Conservation (phyloP, 2,329 filamentous ascomycete genomes). For the Hypoxylon sp. region DNA sequence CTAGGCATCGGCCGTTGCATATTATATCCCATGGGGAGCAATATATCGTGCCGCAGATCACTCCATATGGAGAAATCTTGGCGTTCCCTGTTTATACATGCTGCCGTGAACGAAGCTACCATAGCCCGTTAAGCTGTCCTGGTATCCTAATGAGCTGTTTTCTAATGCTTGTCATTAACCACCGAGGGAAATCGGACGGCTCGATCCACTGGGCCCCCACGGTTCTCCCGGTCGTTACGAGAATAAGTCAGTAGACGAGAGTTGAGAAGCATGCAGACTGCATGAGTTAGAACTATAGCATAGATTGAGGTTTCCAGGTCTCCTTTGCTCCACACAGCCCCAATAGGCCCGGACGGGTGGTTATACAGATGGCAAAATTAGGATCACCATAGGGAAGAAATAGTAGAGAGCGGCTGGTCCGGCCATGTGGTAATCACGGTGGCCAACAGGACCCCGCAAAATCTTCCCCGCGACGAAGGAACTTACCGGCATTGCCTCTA, state of each 20-base stretch:
- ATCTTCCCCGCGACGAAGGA: slow-evolving; percentile 35
- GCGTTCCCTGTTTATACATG: slow-evolving; percentile 27
- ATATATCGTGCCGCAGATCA: slow-evolving; percentile 33
- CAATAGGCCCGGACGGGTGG: slow-evolving; percentile 42
- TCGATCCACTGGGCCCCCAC: slow-evolving; percentile 17
- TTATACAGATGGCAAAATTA: slow-evolving; percentile 40
- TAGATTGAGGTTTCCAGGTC: slow-evolving; percentile 37
- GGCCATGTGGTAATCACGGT: slow-evolving; percentile 35
- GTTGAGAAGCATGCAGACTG: slow-evolving; percentile 28
- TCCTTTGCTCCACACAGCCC: slow-evolving; percentile 31
- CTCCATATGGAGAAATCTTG: slow-evolving; percentile 36
- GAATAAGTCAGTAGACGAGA: slow-evolving; percentile 18
- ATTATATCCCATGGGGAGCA: slow-evolving; percentile 33
- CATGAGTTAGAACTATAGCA: slow-evolving; percentile 35
- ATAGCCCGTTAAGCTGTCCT: slow-evolving; percentile 11
- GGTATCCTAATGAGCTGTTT: slow-evolving; percentile 7
- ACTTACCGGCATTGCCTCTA: slow-evolving; percentile 35
- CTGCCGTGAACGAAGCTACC: slow-evolving; percentile 16
- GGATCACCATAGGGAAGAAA: slow-evolving; percentile 32
- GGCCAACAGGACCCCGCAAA: slow-evolving; percentile 35
- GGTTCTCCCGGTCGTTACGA: slow-evolving; percentile 1
- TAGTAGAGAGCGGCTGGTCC: slow-evolving; percentile 30
- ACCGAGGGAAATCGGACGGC: background rate
- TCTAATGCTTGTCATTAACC: slow-evolving; percentile 7
- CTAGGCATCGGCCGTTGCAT: slow-evolving; percentile 28